Conservation (phyloP, 805 yeast species). For the Nakazawaea wyomingensis region DNA sequence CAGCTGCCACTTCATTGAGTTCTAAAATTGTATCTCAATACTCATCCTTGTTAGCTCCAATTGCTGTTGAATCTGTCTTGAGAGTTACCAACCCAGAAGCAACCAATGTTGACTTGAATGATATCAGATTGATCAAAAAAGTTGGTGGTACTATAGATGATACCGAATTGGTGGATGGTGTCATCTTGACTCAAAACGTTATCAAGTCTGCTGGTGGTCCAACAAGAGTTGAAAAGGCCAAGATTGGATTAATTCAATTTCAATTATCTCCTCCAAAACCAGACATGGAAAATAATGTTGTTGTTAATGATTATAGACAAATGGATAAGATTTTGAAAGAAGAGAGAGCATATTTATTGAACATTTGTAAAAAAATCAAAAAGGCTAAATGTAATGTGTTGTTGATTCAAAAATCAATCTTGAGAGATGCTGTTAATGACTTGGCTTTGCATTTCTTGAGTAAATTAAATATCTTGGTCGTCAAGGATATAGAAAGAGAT, state of each 20-base stretch:
- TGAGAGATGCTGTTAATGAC: constrained; percentile 93
- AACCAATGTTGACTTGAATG: constrained; percentile 76
- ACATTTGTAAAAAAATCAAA: constrained; percentile 93
- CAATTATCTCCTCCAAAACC: constrained; percentile 97
- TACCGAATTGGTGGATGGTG: constrained; percentile 88
- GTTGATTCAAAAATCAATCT: constrained; percentile 85
- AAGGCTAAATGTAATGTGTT: constrained; percentile 94
- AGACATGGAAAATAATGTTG: constrained; percentile 95
- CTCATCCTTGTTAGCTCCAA: constrained; percentile 79
- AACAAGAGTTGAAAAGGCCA: constrained; percentile 87
- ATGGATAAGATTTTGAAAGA: constrained; percentile 98
- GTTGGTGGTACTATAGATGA: constrained; percentile 98
- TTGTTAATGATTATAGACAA: constrained; percentile 96
- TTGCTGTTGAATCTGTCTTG: constrained; percentile 90
- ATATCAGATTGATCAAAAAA: constrained; percentile 86
- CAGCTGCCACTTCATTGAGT: constrained; percentile 90
- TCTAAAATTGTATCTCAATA: constrained; percentile 96
- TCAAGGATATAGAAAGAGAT: constrained; percentile 93
- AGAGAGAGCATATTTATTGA: constrained; percentile 91
- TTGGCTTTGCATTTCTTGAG: constrained; percentile 91
- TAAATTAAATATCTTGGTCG: constrained; percentile 88
- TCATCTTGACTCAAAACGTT: constrained; percentile 86
- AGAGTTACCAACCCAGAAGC: constrained; percentile 60
- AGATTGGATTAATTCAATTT: constrained; percentile 84
- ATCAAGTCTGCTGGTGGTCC: constrained; percentile 94